Percentiles rank a stretch among this genome's conserved stretches.
Evolutionary conservation across 169 alveolate genomes (phyloP).

Genomic region (Theileria sp.): DNA sequence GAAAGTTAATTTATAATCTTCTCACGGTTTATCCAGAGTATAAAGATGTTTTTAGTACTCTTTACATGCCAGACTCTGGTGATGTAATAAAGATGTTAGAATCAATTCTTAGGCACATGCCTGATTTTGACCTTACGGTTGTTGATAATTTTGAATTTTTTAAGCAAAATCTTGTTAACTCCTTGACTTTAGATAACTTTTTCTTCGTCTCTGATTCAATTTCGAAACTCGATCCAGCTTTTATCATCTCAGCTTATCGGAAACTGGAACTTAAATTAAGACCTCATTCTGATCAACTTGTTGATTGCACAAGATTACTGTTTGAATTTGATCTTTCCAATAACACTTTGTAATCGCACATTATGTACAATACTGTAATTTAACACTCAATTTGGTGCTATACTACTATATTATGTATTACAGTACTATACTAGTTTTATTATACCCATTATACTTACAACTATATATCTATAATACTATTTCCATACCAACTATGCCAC

Average conservation of each 20-base stretch:
- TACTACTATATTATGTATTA: too few relatives aligned
- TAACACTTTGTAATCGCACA: not conserved
- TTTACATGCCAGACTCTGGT: conserved; percentile 36
- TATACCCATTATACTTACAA: too few relatives aligned
- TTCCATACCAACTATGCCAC: too few relatives aligned
- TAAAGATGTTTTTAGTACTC: conserved; percentile 13
- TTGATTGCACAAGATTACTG: conserved; percentile 45
- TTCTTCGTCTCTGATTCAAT: conserved; percentile 20
- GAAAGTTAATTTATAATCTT: conserved; percentile 37
- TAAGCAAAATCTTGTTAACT: conserved; percentile 17
- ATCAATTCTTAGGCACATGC: conserved; percentile 19
- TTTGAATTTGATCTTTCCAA: conserved; percentile 25
- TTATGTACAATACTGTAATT: too few relatives aligned
- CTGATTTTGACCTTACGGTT: conserved; percentile 36
- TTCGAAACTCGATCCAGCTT: conserved; percentile 25
- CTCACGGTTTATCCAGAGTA: conserved; percentile 40
- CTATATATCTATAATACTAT: too few relatives aligned
- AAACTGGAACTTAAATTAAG: conserved; percentile 4
- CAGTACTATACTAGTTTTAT: too few relatives aligned
- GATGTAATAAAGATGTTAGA: conserved; percentile 36
- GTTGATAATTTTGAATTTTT: conserved; percentile 42
- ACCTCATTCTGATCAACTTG: conserved; percentile 11
- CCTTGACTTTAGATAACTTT: conserved; percentile 43
- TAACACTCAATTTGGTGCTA: too few relatives aligned
- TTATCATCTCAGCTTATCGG: conserved; percentile 19